Evolutionary conservation across 1,139 yeast species (phyloP), one percentile per base, ranked within the genome.

Genomic region (Candida smagusa): DNA sequence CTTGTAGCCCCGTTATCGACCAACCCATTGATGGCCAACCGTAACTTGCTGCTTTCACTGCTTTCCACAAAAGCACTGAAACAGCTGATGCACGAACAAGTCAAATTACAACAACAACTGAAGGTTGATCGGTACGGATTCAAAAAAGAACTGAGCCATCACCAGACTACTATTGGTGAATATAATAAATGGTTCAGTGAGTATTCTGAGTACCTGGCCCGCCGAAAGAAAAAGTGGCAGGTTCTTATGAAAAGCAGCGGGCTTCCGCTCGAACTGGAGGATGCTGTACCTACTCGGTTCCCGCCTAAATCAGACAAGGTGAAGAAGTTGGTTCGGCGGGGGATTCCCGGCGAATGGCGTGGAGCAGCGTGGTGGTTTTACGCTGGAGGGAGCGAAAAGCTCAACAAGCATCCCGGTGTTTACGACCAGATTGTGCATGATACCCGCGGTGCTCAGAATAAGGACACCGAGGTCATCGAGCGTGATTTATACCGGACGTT

Each of bases 301-400:
- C 97, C 97, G 0, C 83, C 96, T 0, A 77, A 77, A 43, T 84
- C 92, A 7, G 95, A 85, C 44, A 89, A 86, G 50, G 72, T 89
- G 44, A 84, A 85, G 54, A 77, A 95, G 44, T 81, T 87, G 54
- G 77, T 92, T 9, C 74, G 97, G 40, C 84, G 86, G 56, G 98
- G 98, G 6, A 83, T 92, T 7, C 97, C 98, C 0, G 90, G 96
- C 0, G 96, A 88, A 56, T 90, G 97, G 96, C 68, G 98, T 49
- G 98, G 97, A 0, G 79, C 79, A 48, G 97, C 97, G 1, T 92
- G 98, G 98, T 92, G 92, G 69, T 84, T 79, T 65, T 90, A 87
- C 59, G 95, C 95, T n/a, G 81, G 83, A n/a, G 97, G 97, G 2
- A 74, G 80, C 43, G 96, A 88, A 41, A 76, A 74, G 46, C 60